Evolutionary conservation across 2,329 filamentous ascomycete species (phyloP).

Genomic region (Ciborinia camelliae): DNA sequence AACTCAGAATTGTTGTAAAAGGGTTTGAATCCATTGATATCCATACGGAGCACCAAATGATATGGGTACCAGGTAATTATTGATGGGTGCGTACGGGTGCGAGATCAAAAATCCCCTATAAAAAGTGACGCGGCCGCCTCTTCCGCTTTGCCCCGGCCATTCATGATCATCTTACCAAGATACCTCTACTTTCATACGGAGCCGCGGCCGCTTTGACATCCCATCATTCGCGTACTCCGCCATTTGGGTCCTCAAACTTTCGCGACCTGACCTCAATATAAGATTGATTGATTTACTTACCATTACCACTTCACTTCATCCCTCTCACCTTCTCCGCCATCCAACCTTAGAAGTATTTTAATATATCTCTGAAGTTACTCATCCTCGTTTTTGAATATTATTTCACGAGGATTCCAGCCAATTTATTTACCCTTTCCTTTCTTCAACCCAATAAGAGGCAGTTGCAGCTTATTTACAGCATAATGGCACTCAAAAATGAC

Average conservation of each 20-base stretch:
- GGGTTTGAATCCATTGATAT: too few relatives aligned
- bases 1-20: too few relatives aligned
- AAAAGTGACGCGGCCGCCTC: background rate
- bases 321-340: background rate
- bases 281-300: background rate
- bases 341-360: background rate
- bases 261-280: background rate
- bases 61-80: too few relatives aligned
- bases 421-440: background rate
- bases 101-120: too few relatives aligned
- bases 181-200: too few relatives aligned
- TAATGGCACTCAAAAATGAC: slow-evolving; percentile 36
- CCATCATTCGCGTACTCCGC: background rate
- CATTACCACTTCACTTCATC: background rate
- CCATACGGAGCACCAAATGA: too few relatives aligned
- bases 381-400: background rate
- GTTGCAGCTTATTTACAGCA: slow-evolving; percentile 15
- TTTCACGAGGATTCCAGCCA: background rate
- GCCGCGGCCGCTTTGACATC: background rate
- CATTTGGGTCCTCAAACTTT: background rate
- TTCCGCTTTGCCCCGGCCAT: background rate
- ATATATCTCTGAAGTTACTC: background rate
- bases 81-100: too few relatives aligned
- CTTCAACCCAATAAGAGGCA: background rate
- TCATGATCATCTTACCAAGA: too few relatives aligned